These are phyloP conservation scores for Calocybe indica DNA, from an alignment of 768 basidiomycete species.

Conservation along the genomic window DNA sequence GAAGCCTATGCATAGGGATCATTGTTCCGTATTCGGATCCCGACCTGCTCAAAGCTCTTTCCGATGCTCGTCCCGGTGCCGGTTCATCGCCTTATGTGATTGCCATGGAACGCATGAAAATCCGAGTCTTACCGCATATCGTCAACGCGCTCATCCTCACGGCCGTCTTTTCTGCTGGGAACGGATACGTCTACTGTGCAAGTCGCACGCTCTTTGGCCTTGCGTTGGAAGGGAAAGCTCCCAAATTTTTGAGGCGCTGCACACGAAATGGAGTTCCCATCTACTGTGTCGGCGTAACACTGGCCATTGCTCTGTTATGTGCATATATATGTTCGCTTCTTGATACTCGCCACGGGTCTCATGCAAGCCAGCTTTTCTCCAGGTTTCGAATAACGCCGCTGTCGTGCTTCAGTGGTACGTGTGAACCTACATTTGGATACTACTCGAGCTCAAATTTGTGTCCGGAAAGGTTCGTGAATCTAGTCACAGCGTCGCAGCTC, in stretches of 20 bases:
- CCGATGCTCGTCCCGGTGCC: constrained; percentile 49
- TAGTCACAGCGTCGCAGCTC: constrained; percentile 43
- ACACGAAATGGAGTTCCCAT: constrained; percentile 53
- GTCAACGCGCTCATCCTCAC: constrained; percentile 70
- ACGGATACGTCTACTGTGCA: constrained; percentile 60
- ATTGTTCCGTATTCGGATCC: constrained; percentile 71
- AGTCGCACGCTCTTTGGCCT: constrained; percentile 48
- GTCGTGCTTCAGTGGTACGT: constrained; percentile 42
- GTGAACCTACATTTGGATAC: not conserved
- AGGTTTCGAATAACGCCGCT: constrained; percentile 41
- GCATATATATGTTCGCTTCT: constrained; percentile 5
- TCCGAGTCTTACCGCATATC: constrained; percentile 61
- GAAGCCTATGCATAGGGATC: constrained; percentile 68
- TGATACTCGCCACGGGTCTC: not conserved
- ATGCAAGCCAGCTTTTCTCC: constrained; percentile 34
- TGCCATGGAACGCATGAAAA: constrained; percentile 65
- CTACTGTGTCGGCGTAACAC: constrained; percentile 40
- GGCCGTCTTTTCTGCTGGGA: constrained; percentile 66
- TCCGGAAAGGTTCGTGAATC: constrained; percentile 36
- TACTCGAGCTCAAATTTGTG: not conserved
- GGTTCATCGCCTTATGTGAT: constrained; percentile 82
- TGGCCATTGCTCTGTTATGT: constrained; percentile 33
- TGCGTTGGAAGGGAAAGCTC: constrained; percentile 57
- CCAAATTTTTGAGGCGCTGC: constrained; percentile 45
- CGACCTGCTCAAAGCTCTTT: constrained; percentile 42